A percentile compares a stretch with the other conserved stretches of the same genome.
Conservation (phyloP, 140 eudicot genomes). For the Bidens hawaiensis region DNA sequence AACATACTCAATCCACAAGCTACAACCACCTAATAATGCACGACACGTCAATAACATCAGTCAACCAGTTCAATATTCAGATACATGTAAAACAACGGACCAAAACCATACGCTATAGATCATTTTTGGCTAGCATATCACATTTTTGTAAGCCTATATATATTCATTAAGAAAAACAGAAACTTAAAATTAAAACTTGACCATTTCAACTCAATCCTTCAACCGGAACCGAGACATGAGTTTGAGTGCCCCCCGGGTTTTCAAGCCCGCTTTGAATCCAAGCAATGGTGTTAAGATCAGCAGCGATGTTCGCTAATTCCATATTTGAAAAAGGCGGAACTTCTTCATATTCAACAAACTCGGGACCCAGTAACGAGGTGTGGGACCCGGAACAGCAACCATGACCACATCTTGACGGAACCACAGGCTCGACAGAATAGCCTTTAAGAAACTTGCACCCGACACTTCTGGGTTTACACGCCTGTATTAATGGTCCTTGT, state of each 20-base stretch:
- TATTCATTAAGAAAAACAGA: not conserved
- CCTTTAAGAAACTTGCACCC: slow-evolving; percentile 47
- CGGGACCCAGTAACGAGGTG: slow-evolving; percentile 70
- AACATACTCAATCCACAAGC: not conserved
- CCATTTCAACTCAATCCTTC: slow-evolving; percentile 38
- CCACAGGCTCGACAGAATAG: slow-evolving; percentile 36
- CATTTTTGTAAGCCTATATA: slow-evolving; percentile 19
- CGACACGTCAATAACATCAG: not conserved
- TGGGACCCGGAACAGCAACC: slow-evolving; percentile 47
- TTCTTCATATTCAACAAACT: slow-evolving; percentile 73
- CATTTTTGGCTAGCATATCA: slow-evolving; percentile 6
- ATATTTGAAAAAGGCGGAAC: slow-evolving; percentile 40
- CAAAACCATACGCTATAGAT: slow-evolving; percentile 8
- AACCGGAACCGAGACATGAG: slow-evolving; percentile 32
- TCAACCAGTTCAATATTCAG: slow-evolving; percentile 6
- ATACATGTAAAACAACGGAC: slow-evolving; percentile 6
- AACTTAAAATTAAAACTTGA: slow-evolving; percentile 1
- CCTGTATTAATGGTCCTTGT: slow-evolving; percentile 46
- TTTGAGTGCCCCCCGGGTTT: slow-evolving; percentile 16
- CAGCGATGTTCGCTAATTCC: slow-evolving; percentile 54
- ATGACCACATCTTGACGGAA: slow-evolving; percentile 65
- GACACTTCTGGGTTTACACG: slow-evolving; percentile 35
- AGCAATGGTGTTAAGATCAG: slow-evolving; percentile 62
- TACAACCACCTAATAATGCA: slow-evolving; percentile 7
- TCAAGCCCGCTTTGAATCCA: slow-evolving; percentile 78